Evolutionary conservation across 164 flowering plant genomes (phyloP), one percentile per base, ranked within the genome.

Genomic region (Amborella trichopoda): DNA sequence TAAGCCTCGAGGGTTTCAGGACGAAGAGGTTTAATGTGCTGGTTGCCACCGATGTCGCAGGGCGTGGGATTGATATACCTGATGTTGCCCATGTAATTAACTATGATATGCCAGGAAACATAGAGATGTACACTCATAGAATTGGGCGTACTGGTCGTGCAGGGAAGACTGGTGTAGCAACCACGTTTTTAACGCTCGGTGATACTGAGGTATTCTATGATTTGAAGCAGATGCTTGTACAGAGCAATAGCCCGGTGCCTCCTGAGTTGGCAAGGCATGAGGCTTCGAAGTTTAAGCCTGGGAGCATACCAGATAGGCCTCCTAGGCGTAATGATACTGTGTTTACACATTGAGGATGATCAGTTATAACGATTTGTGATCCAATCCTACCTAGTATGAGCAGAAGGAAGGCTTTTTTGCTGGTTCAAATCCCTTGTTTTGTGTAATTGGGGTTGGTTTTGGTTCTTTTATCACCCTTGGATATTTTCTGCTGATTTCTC

Each of bases 101-200:
- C 58, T 73, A 62, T 56, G 91, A 87, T 62, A 87, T 81, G 91
- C 94, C 94, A 10, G 72, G 74, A 4, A 75, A 75, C 48, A 80
- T 83, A 45, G 94, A 87, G 55, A 75, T 68, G 69, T 83, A 87
- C 62, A 81, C 88, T 0, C 96, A 87, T 62, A 82, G 96, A 38
- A 87, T 87, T 65, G 93, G 97, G 27, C 65, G 97, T 40, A 88
- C 97, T 34, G 97, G 97, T 1, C 86, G 95, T 67, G 97, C 97
- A 10, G 95, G 97, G 28, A 88, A 88, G 68, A 78, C 86, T 0
- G 97, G 97, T 64, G 73, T 75, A 40, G 96, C 96, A 8, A 81
- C 94, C 19, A 83, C 94, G 17, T 87, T 81, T 64, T 67, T 87
- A 75, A 88, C 96, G 40, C 43, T 84, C 30, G 75, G 72, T 32